Evolutionary conservation across 192 early-diverging fungal species (phyloP), one percentile per base, ranked within the genome.

Genomic region (Polychytrium aggregatum): DNA sequence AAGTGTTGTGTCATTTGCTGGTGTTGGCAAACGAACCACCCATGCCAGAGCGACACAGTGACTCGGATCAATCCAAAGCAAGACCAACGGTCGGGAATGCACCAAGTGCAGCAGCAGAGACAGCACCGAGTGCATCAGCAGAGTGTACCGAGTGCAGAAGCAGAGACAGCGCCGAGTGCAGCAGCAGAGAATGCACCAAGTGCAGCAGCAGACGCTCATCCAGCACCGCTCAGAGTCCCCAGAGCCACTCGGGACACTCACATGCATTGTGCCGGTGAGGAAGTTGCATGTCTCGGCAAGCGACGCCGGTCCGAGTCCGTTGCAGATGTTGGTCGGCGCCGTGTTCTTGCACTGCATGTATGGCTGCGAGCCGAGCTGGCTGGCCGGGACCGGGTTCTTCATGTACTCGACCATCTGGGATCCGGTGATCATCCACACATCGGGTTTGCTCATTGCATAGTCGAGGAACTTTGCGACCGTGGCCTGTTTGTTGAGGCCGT

Each of bases 301-400:
- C n/a, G 36, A 37, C 4, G 51, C 31, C 21, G 30, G 48, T 7
- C 41, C 71, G 30, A 82, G 54, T 46, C 83, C 83, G 53, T 86
- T 84, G 53, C 83, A 86, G 44, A 86, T 84, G 53, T 71, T 72
- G 25, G 73, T 75, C 26, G 69, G 68, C 1, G 73, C 71, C 16
- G 81, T 76, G 46, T 58, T 55, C 11, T 47, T 37, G 58, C 82
- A 83, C 47, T 67, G 58, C 76, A 86, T 83, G 63, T 84, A 82
- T 9, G 70, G 51, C 44, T 84, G 81, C 13, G 41, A 46, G 18
- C 63, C 72, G n/a, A 86, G 52, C 43, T 86, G 61, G 37, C 59
- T 59, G n/a, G 68, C 77, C 0, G 82, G 80, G 6, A 86, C 83
- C 26, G 83, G 83, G 62, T 86, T 84, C 65, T 84, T 56, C 79